Base-by-base conservation (phyloP, 106 monocot species). In the Ottelia alismoides region DNA sequence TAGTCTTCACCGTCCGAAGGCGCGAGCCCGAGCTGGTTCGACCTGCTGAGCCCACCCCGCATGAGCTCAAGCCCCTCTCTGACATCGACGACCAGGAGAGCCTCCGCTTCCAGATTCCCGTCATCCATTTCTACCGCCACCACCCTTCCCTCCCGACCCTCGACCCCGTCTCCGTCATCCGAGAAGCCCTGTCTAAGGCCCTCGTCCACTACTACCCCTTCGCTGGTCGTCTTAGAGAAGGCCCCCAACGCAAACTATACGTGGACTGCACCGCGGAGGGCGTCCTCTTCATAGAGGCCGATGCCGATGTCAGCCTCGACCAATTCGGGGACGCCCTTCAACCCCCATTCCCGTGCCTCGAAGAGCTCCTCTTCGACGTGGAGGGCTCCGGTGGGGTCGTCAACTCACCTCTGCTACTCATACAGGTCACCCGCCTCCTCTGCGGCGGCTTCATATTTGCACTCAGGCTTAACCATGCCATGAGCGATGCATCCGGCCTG, bases 11-110 rank as follows among this genome's bases (percentile, higher is more conserved):
- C 1, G 67, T 65, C 14, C 58, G 52, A 9, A 40, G 72, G 11
- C 12, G 40, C 14, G 51, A 70, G 28, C 61, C 65, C 0, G 69
- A 49, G 58, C 69, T 82, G 16, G 58, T 82, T 10, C 31, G 27
- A 5, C 77, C 82, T 16, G 72, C 69, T 2, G 51, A 26, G 17
- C 70, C 70, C 20, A 82, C 82, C 7, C 82, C 82, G 19, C 48
- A 56, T 27, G 73, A 77, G 47, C 30, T 73, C 49, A 77, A 77
- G 66, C 61, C n/a, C 26, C 62, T 82, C 7, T 77, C 82, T 47
- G 76, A 82, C 73, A 62, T 82, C 46, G 82, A 82, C 31, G 70
- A 77, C 70, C 82, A 77, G 32, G 58, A 57, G 51, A 70, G 67
- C 54, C 61, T 82, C 12, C 58, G 81, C 0, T 76, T 73, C 56